Conservation (phyloP, 768 basidiomycete species). For the Sarcomyxa edulis region DNA sequence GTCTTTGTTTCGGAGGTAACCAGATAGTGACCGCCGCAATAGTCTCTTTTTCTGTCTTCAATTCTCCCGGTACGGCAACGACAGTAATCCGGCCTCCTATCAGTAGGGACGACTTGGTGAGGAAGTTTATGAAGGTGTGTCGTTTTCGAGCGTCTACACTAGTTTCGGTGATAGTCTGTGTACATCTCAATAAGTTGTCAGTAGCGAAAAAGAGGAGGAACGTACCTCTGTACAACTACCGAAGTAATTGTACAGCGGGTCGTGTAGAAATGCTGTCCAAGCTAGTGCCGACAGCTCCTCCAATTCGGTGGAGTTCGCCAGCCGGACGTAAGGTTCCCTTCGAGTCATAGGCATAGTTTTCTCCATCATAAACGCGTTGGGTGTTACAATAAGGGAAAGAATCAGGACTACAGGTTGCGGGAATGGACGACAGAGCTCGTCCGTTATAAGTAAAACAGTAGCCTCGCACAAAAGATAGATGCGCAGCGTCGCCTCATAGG, state of each 20-base stretch:
- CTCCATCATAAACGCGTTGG: too few species aligned
- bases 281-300: constrained; percentile 13
- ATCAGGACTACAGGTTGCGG: too few species aligned
- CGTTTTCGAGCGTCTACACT: constrained; percentile 7
- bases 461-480: too few species aligned
- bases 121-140: constrained; percentile 16
- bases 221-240: constrained; percentile 19
- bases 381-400: too few species aligned
- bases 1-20: constrained; percentile 19
- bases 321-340: constrained; percentile 5
- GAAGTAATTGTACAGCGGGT: constrained; percentile 24
- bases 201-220: too few species aligned
- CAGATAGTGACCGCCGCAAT: constrained; percentile 19
- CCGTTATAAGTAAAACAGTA: too few species aligned
- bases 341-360: too few species aligned
- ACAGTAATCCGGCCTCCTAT: constrained; percentile 22
- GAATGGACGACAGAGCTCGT: too few species aligned
- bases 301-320: constrained; percentile 20
- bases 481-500: too few species aligned
- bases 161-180: constrained; percentile 10
- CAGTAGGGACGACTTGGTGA: constrained; percentile 13
- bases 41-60: constrained; percentile 10
- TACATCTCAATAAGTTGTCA: constrained; percentile 12
- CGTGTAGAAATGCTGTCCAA: constrained; percentile 18
- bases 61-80: constrained; percentile 12